Evolutionary conservation across 495 filamentous ascomycete species (phyloP).

Genomic region (Peziza echinospora): DNA sequence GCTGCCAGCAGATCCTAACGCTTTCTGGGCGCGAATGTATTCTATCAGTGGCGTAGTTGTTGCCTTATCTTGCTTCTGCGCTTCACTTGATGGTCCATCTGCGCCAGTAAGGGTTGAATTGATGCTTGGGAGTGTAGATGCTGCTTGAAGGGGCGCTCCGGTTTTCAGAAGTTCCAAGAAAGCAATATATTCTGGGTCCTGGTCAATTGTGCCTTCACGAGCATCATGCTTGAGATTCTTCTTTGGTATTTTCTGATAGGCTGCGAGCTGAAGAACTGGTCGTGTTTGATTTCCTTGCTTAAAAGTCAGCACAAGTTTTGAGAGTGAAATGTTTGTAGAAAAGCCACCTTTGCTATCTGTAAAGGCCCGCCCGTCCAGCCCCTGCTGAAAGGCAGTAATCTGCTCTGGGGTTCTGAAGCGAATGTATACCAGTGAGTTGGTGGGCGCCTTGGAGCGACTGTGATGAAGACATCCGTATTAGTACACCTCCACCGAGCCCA

Average conservation of each 20-base stretch:
- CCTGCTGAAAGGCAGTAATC: conserved; percentile 8
- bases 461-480: background rate
- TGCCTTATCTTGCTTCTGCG: conserved; percentile 41
- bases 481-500: background rate
- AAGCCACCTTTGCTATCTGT: conserved; percentile 51
- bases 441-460: conserved; percentile 8
- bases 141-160: conserved; percentile 31
- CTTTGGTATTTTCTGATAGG: conserved; percentile 56
- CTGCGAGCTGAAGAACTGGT: conserved; percentile 54
- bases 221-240: conserved; percentile 53
- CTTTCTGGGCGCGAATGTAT: conserved; percentile 31
- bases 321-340: conserved; percentile 43
- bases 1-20: conserved; percentile 2
- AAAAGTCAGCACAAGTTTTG: conserved; percentile 37
- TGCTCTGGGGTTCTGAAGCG: conserved; percentile 7
- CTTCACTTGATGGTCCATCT: conserved; percentile 22
- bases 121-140: conserved; percentile 2
- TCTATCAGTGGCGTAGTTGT: conserved; percentile 78
- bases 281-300: conserved; percentile 50
- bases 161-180: conserved; percentile 77
- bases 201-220: conserved; percentile 84
- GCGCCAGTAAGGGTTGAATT: conserved; percentile 12
- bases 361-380: conserved; percentile 56
- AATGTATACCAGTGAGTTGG: conserved; percentile 7
- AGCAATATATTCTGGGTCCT: conserved; percentile 80